phyloP scores from a whole-genome alignment of 1,284 basidiomycete species.

The Ustilago nuda region DNA sequence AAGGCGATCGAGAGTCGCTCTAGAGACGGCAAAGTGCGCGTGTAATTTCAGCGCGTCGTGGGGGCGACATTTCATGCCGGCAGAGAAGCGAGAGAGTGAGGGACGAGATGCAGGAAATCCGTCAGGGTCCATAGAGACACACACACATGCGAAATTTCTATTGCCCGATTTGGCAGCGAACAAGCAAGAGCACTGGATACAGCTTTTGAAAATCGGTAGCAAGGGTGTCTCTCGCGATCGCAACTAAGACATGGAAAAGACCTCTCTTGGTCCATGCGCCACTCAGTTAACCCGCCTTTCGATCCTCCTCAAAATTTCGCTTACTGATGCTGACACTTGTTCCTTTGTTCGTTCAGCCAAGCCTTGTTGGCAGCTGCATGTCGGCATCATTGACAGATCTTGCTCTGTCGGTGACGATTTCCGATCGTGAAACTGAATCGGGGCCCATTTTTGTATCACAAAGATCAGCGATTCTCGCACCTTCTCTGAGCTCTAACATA shows the following conservation, averaged over 20 bases:
- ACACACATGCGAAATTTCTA: not conserved
- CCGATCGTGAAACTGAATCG: not conserved
- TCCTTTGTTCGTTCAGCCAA: not conserved
- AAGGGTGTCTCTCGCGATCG: not conserved
- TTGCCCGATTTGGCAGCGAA: not conserved
- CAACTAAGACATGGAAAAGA: not conserved
- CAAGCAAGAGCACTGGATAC: not conserved
- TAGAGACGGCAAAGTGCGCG: slow-evolving; percentile 1
- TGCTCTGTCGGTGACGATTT: not conserved
- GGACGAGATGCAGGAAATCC: not conserved
- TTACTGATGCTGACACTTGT: slow-evolving; percentile 6
- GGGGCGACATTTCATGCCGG: not conserved
- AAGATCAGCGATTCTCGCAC: not conserved
- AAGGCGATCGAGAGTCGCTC: slow-evolving; percentile 6
- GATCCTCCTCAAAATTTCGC: not conserved
- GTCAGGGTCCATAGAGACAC: not conserved
- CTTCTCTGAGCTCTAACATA: not conserved
- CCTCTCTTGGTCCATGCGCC: not conserved
- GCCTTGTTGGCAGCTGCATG: not conserved
- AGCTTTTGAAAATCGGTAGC: no score
- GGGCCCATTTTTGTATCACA: not conserved
- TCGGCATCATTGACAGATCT: not conserved
- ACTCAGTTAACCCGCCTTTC: not conserved
- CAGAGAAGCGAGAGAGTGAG: not conserved
- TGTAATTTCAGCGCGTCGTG: not conserved